Conservation (phyloP, 192 early-diverging fungal genomes). For the Lobosporangium transversale region DNA sequence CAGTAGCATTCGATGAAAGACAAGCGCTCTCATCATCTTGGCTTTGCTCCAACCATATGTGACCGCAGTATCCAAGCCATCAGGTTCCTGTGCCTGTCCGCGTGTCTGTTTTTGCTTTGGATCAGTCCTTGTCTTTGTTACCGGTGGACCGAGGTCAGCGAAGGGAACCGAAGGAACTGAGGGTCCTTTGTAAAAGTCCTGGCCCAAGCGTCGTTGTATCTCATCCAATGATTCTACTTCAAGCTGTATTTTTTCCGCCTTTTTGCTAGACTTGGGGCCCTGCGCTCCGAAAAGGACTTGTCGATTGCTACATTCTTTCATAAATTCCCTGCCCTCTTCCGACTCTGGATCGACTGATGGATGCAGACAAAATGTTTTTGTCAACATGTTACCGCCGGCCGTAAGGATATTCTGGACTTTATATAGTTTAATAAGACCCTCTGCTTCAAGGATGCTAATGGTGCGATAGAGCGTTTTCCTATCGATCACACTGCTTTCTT, state of each 20-base stretch:
- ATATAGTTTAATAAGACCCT: conserved; percentile 54
- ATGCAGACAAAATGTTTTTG: conserved; percentile 60
- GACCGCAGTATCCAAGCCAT: conserved; percentile 18
- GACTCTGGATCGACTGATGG: conserved; percentile 47
- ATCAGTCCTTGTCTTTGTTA: not conserved
- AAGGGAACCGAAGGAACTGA: conserved; percentile 16
- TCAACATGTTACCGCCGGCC: conserved; percentile 51
- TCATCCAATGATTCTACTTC: conserved; percentile 54
- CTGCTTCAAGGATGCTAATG: conserved; percentile 52
- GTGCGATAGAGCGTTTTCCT: conserved; percentile 64
- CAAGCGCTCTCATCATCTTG: conserved; percentile 59
- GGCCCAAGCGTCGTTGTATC: conserved; percentile 51
- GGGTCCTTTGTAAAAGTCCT: conserved; percentile 11
- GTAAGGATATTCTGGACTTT: conserved; percentile 57
- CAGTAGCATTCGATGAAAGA: conserved; percentile 53
- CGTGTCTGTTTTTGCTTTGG: not conserved
- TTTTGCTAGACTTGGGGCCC: conserved; percentile 16
- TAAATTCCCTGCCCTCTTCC: conserved; percentile 55
- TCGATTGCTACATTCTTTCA: conserved; percentile 50
- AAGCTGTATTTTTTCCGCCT: conserved; percentile 29
- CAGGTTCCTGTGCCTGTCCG: conserved; percentile 14
- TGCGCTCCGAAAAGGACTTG: conserved; percentile 48
- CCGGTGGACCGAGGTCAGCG: conserved; percentile 2
- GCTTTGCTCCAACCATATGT: conserved; percentile 55
- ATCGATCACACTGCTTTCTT: conserved; percentile 55